Evolutionary conservation across 257 asterid genomes (phyloP).

Genomic region (Vinca minor): DNA sequence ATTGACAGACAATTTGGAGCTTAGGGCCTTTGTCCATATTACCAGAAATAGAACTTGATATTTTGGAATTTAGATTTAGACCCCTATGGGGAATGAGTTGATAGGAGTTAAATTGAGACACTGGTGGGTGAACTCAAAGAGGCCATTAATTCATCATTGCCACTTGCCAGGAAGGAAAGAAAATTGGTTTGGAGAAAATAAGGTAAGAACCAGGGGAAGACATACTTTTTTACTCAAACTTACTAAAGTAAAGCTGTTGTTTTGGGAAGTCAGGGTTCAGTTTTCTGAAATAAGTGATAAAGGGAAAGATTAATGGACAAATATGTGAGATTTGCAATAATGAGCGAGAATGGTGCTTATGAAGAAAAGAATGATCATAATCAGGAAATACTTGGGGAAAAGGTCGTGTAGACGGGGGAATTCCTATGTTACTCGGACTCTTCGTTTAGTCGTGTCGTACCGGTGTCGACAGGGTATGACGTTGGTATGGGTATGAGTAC

Average conservation of each 20-base stretch:
- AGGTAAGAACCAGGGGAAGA: background rate
- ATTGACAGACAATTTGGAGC: no score
- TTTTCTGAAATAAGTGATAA: background rate
- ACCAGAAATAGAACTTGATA: no score
- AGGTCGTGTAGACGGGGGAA: background rate
- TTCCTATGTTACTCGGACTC: no score
- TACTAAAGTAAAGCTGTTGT: background rate
- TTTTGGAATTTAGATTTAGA: no score
- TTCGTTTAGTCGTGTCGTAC: no score
- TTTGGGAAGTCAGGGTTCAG: background rate
- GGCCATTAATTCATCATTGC: background rate
- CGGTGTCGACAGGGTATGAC: no score
- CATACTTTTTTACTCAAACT: background rate
- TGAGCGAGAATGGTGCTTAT: background rate
- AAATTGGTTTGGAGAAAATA: background rate
- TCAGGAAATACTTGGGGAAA: background rate
- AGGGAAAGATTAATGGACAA: slow-evolving; percentile 1
- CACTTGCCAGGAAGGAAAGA: background rate
- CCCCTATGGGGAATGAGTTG: no score
- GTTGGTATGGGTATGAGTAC: no score
- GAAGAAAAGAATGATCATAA: background rate
- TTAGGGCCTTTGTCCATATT: no score
- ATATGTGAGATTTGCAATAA: background rate
- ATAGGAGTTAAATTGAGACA: no score
- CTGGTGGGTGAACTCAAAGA: no score